Conservation (phyloP, 805 yeast species). For the Blastobotrys chiropterorum region DNA sequence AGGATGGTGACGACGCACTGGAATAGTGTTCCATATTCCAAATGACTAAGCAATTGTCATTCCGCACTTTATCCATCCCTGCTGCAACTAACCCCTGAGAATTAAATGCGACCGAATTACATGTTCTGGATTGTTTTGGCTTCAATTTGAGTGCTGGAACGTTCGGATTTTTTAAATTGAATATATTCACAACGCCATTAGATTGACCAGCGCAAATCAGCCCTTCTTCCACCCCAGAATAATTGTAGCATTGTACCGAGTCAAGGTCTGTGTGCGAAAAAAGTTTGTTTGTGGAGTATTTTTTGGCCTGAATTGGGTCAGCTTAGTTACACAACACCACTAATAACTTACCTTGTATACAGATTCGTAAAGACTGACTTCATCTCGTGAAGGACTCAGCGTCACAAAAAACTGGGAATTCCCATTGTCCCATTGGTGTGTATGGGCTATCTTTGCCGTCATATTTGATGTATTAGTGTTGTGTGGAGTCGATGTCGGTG, state of each 20-base stretch:
- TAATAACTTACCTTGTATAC: constrained; percentile 8
- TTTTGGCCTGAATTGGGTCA: not conserved
- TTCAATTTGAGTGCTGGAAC: constrained; percentile 39
- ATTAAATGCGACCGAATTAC: constrained; percentile 69
- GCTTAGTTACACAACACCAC: not conserved
- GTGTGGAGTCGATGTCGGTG: not conserved
- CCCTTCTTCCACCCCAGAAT: constrained; percentile 42
- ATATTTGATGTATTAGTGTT: constrained; percentile 25
- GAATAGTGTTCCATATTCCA: constrained; percentile 54
- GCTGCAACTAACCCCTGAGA: constrained; percentile 60
- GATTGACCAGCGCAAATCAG: constrained; percentile 64
- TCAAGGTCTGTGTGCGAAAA: constrained; percentile 47
- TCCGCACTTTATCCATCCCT: constrained; percentile 73
- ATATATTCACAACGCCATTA: constrained; percentile 58
- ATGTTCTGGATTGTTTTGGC: constrained; percentile 65
- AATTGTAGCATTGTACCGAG: constrained; percentile 59
- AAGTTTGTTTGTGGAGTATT: constrained; percentile 30
- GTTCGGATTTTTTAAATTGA: constrained; percentile 44
- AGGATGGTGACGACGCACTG: constrained; percentile 29
- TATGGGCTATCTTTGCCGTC: constrained; percentile 58
- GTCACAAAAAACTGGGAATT: constrained; percentile 55
- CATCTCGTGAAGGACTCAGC: constrained; percentile 76
- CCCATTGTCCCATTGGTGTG: constrained; percentile 54
- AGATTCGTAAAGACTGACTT: constrained; percentile 48
- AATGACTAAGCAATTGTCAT: constrained; percentile 67